These are phyloP conservation scores for Zygnema cylindricum DNA, from an alignment of 139 green algal species.

Conservation along the genomic window DNA sequence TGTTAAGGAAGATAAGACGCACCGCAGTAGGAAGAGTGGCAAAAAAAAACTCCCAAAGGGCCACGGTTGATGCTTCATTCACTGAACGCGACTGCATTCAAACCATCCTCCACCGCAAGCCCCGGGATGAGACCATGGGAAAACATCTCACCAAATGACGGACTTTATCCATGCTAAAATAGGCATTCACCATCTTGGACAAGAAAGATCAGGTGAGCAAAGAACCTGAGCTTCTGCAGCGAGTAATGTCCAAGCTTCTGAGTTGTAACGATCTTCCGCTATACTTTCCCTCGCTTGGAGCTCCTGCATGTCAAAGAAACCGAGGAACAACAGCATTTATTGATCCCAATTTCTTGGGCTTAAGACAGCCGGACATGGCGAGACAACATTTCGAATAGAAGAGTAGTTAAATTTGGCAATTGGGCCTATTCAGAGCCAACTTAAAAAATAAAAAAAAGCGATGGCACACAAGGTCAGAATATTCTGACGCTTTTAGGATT, in stretches of 20 bases:
- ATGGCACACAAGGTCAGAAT: too few species aligned
- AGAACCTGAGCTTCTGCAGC: constrained; percentile 22
- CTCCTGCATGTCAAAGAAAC: too few species aligned
- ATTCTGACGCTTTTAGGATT: too few species aligned
- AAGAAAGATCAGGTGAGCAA: not conserved
- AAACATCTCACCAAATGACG: not conserved
- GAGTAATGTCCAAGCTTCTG: constrained; percentile 13
- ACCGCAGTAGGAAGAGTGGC: not conserved
- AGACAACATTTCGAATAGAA: too few species aligned
- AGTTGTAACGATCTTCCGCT: constrained; percentile 21
- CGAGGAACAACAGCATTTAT: too few species aligned
- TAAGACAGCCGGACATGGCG: too few species aligned
- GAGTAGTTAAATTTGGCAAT: too few species aligned
- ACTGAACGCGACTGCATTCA: constrained; percentile 11
- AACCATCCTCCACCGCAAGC: not conserved
- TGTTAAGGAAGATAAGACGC: not conserved
- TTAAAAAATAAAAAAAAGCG: too few species aligned
- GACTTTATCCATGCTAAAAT: not conserved
- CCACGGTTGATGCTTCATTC: not conserved
- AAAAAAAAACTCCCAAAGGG: constrained; percentile 6
- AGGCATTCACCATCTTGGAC: not conserved
- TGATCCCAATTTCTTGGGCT: too few species aligned
- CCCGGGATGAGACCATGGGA: not conserved
- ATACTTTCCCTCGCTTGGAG: not conserved
- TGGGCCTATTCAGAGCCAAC: too few species aligned